Evolutionary conservation across 192 early-diverging fungal species (phyloP).

Genomic region (Spizellomyces punctatus): DNA sequence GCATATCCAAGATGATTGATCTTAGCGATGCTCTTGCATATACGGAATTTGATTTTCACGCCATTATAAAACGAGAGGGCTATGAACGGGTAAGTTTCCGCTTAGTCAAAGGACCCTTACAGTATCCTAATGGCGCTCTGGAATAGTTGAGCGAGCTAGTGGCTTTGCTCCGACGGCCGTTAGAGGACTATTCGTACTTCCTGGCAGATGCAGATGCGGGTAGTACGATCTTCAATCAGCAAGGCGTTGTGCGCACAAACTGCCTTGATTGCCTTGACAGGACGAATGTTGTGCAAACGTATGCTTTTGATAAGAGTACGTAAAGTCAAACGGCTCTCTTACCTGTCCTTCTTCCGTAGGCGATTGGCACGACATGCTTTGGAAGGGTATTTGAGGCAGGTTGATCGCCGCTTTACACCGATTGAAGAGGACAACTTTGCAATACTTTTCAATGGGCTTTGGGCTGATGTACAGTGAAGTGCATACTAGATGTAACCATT

Average conservation of each 20-base stretch:
- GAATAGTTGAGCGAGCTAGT: slow-evolving; percentile 47
- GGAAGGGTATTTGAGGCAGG: slow-evolving; percentile 22
- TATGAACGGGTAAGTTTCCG: slow-evolving; percentile 64
- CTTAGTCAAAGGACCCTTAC: not conserved
- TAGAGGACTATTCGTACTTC: slow-evolving; percentile 72
- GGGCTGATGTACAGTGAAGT: slow-evolving; percentile 45
- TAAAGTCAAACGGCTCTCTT: no score
- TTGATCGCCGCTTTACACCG: slow-evolving; percentile 9
- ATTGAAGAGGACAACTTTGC: slow-evolving; percentile 40
- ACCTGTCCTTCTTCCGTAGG: no score
- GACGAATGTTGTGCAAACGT: slow-evolving; percentile 89
- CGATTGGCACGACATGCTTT: slow-evolving; percentile 29
- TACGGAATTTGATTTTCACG: slow-evolving; percentile 84
- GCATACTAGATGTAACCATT: no score
- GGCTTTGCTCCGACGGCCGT: slow-evolving; percentile 45
- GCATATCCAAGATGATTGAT: slow-evolving; percentile 38
- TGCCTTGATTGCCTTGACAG: slow-evolving; percentile 86
- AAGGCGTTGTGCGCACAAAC: slow-evolving; percentile 88
- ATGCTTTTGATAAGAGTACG: slow-evolving; percentile 5
- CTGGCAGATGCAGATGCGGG: slow-evolving; percentile 63
- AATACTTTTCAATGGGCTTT: slow-evolving; percentile 44
- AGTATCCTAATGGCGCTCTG: not conserved
- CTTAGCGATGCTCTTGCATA: slow-evolving; percentile 57
- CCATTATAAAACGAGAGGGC: slow-evolving; percentile 73
- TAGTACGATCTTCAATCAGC: slow-evolving; percentile 65